These are phyloP conservation scores for Paramarasmius palmivorus DNA, from an alignment of 1,284 basidiomycete genomes.

Conservation along the genomic window DNA sequence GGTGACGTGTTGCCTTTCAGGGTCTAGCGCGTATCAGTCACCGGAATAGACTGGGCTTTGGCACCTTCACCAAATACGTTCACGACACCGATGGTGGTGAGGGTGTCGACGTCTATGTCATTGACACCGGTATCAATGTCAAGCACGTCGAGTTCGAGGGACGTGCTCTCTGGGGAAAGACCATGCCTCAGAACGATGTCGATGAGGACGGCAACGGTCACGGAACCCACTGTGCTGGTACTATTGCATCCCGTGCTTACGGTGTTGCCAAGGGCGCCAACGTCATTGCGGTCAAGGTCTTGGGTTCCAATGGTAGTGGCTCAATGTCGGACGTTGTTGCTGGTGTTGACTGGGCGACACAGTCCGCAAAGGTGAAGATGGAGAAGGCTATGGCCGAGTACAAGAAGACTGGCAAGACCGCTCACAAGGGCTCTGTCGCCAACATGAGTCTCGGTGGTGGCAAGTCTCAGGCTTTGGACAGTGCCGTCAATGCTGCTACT, in stretches of 20 bases:
- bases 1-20: conserved; percentile 39
- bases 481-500: conserved; percentile 86
- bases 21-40: conserved; percentile 97
- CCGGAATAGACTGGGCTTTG: conserved; percentile 73
- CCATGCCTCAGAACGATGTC: conserved; percentile 75
- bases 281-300: conserved; percentile 96
- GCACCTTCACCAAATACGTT: conserved; percentile 87
- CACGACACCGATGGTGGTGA: conserved; percentile 80
- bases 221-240: conserved; percentile 84
- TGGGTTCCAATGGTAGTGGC: conserved; percentile 92
- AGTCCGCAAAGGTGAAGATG: conserved; percentile 58
- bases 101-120: conserved; percentile 87
- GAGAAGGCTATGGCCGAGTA: conserved; percentile 64
- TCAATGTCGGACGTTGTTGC: conserved; percentile 93
- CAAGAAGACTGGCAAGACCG: conserved; percentile 63
- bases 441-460: conserved; percentile 99
- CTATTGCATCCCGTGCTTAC: conserved; percentile 77
- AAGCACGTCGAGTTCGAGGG: conserved; percentile 87
- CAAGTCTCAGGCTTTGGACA: conserved; percentile 87
- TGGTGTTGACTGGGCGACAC: conserved; percentile 86
- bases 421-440: conserved; percentile 93
- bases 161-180: conserved; percentile 83
- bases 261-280: conserved; percentile 96
- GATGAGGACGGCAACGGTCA: conserved; percentile 79
- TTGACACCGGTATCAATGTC: conserved; percentile 90